Evolutionary conservation across 2,329 filamentous ascomycete species (phyloP).

Genomic region (Paecilomyces fulvus): DNA sequence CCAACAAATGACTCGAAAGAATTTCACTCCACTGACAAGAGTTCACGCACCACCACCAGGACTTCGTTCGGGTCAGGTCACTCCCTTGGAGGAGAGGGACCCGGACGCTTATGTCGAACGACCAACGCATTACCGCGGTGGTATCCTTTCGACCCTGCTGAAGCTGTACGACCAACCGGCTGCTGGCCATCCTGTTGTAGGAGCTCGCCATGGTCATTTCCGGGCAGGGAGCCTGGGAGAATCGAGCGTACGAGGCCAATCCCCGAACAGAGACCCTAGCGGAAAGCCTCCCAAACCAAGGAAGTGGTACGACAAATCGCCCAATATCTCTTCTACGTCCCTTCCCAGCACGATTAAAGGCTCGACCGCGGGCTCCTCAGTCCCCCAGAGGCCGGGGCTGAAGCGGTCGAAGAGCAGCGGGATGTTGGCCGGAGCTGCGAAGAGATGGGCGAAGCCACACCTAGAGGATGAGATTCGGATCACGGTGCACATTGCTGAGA

Average conservation of each 20-base stretch:
- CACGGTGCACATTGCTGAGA: conserved; percentile 57
- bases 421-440: conserved; percentile 18
- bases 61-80: conserved; percentile 25
- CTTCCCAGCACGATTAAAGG: conserved; percentile 21
- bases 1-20: conserved; percentile 29
- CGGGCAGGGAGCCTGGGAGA: conserved; percentile 25
- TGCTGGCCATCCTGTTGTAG: conserved; percentile 15
- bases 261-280: conserved; percentile 19
- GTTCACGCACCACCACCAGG: conserved; percentile 22
- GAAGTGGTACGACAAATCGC: conserved; percentile 35
- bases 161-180: conserved; percentile 56
- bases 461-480: conserved; percentile 49
- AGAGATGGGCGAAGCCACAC: conserved; percentile 21
- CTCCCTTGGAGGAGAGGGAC: conserved; percentile 32
- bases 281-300: conserved; percentile 22
- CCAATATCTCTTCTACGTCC: conserved; percentile 27
- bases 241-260: conserved; percentile 20
- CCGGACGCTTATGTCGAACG: conserved; percentile 57
- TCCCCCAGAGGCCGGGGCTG: conserved; percentile 16
- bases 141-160: conserved; percentile 63
- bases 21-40: conserved; percentile 24
- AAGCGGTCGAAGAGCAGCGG: conserved; percentile 30
- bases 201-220: conserved; percentile 10
- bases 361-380: conserved; percentile 17
- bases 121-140: conserved; percentile 61